phyloP scores from a whole-genome alignment of 768 basidiomycete genomes.

The Mycena epipterygia region DNA sequence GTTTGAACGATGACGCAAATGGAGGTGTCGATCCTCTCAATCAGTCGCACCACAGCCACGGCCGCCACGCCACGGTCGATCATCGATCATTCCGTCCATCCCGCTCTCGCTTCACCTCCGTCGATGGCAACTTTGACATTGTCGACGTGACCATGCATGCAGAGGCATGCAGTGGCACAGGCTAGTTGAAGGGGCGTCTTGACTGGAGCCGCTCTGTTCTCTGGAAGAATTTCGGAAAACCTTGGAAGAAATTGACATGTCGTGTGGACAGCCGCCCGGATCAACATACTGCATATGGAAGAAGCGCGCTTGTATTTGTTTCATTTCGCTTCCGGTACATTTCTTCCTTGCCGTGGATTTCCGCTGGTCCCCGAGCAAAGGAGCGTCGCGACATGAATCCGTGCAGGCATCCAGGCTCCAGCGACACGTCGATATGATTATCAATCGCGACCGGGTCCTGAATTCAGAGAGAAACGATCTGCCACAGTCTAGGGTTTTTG shows the following conservation, averaged over 20 bases:
- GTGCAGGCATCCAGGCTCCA: not conserved
- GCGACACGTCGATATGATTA: slow-evolving; percentile 5
- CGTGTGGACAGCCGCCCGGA: not conserved
- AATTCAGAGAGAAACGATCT: slow-evolving; percentile 1
- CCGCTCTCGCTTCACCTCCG: not conserved
- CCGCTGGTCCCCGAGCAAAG: not conserved
- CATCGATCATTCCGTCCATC: not conserved
- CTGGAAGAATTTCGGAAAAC: not conserved
- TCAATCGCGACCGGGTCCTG: not conserved
- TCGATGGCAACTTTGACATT: not conserved
- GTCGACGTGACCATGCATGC: not conserved
- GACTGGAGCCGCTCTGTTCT: not conserved
- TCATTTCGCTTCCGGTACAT: not conserved
- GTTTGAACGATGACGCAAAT: too few relatives aligned
- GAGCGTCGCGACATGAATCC: not conserved
- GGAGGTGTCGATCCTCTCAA: too few relatives aligned
- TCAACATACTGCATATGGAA: slow-evolving; percentile 20
- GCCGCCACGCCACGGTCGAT: too few relatives aligned
- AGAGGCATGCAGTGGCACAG: too few relatives aligned
- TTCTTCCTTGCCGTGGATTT: not conserved
- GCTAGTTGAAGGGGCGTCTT: too few relatives aligned
- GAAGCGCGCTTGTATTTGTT: slow-evolving; percentile 16
- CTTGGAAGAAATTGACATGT: too few relatives aligned
- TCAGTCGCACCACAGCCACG: too few relatives aligned
- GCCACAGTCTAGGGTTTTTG: not conserved